phyloP scores from a whole-genome alignment of 108 stramenopile genomes.

The Cylindrotheca fusiformis region DNA sequence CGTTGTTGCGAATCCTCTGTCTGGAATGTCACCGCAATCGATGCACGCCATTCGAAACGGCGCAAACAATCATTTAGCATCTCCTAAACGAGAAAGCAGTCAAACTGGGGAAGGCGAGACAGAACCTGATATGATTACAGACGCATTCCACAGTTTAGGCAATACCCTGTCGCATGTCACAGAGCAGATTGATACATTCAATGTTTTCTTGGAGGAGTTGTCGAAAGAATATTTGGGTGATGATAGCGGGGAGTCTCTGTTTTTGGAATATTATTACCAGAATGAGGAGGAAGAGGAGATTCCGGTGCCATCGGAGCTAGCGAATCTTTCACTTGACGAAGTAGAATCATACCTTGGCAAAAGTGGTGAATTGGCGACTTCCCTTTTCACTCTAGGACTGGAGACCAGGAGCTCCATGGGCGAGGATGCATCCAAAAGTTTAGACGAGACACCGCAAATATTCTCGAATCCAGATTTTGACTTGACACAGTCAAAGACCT shows the following conservation, averaged over 20 bases:
- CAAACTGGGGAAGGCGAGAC: neutral
- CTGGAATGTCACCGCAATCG: slow-evolving; percentile 16
- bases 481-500: slow-evolving; percentile 76
- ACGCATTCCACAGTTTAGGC: slow-evolving; percentile 40
- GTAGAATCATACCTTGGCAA: slow-evolving; percentile 38
- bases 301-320: slow-evolving; percentile 32
- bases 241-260: slow-evolving; percentile 26
- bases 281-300: slow-evolving; percentile 25
- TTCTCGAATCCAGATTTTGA: slow-evolving; percentile 76
- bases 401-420: slow-evolving; percentile 15
- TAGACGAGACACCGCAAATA: slow-evolving; percentile 51
- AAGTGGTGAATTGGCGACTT: slow-evolving; percentile 43
- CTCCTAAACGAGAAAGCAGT: neutral
- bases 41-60: neutral
- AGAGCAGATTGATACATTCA: slow-evolving; percentile 50
- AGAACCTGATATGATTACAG: slow-evolving; percentile 32
- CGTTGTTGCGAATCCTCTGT: slow-evolving; percentile 74
- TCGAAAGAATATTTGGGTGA: slow-evolving; percentile 45
- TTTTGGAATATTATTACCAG: slow-evolving; percentile 38
- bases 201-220: slow-evolving; percentile 43
- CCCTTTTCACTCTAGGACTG: slow-evolving; percentile 24
- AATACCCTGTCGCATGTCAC: slow-evolving; percentile 43
- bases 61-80: neutral
- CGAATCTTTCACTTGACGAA: slow-evolving; percentile 19
- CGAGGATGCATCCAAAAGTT: slow-evolving; percentile 13